These are phyloP conservation scores for Lachnellula suecica DNA, from an alignment of 2,329 filamentous ascomycete species.

Conservation along the genomic window DNA sequence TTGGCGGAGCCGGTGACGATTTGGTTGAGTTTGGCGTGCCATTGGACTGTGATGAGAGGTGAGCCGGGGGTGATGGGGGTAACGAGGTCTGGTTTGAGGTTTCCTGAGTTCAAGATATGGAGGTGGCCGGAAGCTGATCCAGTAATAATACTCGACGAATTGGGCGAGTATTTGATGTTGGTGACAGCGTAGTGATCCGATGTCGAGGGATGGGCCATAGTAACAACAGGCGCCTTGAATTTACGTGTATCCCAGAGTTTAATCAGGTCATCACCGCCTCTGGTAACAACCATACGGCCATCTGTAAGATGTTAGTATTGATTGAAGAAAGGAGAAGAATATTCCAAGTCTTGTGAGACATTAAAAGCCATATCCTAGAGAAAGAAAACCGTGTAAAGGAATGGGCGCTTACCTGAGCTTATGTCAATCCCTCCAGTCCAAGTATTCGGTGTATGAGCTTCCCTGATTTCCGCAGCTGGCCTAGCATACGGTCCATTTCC, in stretches of 20 bases:
- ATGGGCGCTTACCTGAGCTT: too few relatives aligned
- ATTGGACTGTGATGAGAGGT: slow-evolving; percentile 79
- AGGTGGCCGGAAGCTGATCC: slow-evolving; percentile 84
- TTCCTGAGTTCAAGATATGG: slow-evolving; percentile 91
- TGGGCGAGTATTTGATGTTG: slow-evolving; percentile 88
- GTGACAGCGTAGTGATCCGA: slow-evolving; percentile 80
- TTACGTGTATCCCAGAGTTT: slow-evolving; percentile 97
- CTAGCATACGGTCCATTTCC: slow-evolving; percentile 84
- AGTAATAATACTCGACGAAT: slow-evolving; percentile 80
- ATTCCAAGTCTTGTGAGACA: too few relatives aligned
- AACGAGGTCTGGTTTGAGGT: slow-evolving; percentile 78
- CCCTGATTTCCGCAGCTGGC: slow-evolving; percentile 77
- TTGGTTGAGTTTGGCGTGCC: slow-evolving; percentile 95
- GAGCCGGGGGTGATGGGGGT: slow-evolving; percentile 86
- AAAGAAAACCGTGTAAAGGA: too few relatives aligned
- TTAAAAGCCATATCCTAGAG: too few relatives aligned
- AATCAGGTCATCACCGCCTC: slow-evolving; percentile 88
- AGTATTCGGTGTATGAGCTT: slow-evolving; percentile 78
- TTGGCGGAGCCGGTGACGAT: slow-evolving; percentile 94
- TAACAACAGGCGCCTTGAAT: slow-evolving; percentile 86
- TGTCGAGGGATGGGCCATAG: slow-evolving; percentile 75
- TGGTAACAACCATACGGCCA: slow-evolving; percentile 84
- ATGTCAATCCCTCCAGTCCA: slow-evolving; percentile 94
- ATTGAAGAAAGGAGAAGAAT: too few relatives aligned
- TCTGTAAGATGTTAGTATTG: too few relatives aligned